Evolutionary conservation across 1,284 basidiomycete species (phyloP).

Genomic region (Singerocomus inundabilis): DNA sequence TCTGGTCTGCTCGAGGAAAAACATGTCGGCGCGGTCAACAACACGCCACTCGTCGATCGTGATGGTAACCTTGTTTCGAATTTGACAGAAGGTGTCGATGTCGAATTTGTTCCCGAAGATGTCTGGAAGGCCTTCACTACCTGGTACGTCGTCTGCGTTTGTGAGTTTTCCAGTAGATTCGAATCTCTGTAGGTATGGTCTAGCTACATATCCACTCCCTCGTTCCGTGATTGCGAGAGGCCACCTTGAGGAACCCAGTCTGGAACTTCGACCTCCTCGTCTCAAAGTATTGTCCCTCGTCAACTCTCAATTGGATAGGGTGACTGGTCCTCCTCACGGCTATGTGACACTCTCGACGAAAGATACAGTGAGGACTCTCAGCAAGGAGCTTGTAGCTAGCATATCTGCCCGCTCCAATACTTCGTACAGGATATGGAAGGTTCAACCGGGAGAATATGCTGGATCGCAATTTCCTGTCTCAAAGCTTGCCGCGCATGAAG

Average conservation of each 20-base stretch:
- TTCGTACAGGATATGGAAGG: constrained; percentile 61
- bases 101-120: constrained; percentile 72
- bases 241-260: constrained; percentile 46
- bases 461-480: constrained; percentile 40
- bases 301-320: constrained; percentile 25
- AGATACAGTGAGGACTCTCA: constrained; percentile 46
- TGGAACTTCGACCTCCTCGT: constrained; percentile 79
- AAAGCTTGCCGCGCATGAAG: constrained; percentile 40
- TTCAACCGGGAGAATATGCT: constrained; percentile 42
- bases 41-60: constrained; percentile 58
- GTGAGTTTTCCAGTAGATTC: constrained; percentile 1
- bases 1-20: constrained; percentile 57
- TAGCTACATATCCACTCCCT: constrained; percentile 51
- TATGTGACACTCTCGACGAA: constrained; percentile 50
- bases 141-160: constrained; percentile 51
- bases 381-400: constrained; percentile 38
- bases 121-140: constrained; percentile 69
- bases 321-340: constrained; percentile 26
- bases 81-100: constrained; percentile 69
- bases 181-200: constrained; percentile 62
- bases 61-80: constrained; percentile 48
- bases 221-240: constrained; percentile 68
- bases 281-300: constrained; percentile 60
- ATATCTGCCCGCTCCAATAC: constrained; percentile 33
- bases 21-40: constrained; percentile 75